Evolutionary conservation across 2,329 filamentous ascomycete genomes (phyloP), one percentile per base, ranked within the genome.

Genomic region (Atkinsonella texensis): DNA sequence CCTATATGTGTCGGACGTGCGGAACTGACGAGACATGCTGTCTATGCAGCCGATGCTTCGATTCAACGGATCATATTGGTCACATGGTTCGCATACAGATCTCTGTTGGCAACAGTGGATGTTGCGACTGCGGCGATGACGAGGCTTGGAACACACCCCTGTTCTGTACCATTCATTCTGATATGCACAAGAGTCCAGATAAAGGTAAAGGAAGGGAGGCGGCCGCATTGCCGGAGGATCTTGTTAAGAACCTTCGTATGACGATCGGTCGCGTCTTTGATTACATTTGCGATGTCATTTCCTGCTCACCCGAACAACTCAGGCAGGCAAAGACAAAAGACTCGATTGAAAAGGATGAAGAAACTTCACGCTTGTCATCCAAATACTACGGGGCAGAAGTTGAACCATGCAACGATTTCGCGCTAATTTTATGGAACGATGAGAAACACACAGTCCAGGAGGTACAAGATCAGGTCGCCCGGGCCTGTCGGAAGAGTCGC

Each of bases 251-350:
- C 60, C 89, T 97, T 55, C 80, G 84, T 51, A 88, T 87, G 76
- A 97, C 93, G 0, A 84, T 98, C 56, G 81, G 87, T 2, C 80
- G 88, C 53, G 84, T 83, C 11, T 79, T 97, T 55, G 93, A 98
- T 70, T 98, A 95, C 65, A 84, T 98, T 56, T 96, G 91, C 70
- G 93, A 98, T 71, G 89, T 98, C 55, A 89, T 97, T 57, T 97
- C 93, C 2, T 98, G 94, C 69, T 94, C 91, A 1, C 94, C 94
- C 0, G 94, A 98, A 69, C 91, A 98, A 68, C 75, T 98, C 47
- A 83, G 93, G 41, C 75, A 95, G 54, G 75, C 84, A 9, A 98
- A 97, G 71, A 87, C 89, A 0, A 80, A 83, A 56, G 84, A 89
- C 51, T 85, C 83, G 1, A 93, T 98, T 52, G 70, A 81, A 51